phyloP scores from a whole-genome alignment of 1,284 basidiomycete genomes.

The Inonotus hispidus region DNA sequence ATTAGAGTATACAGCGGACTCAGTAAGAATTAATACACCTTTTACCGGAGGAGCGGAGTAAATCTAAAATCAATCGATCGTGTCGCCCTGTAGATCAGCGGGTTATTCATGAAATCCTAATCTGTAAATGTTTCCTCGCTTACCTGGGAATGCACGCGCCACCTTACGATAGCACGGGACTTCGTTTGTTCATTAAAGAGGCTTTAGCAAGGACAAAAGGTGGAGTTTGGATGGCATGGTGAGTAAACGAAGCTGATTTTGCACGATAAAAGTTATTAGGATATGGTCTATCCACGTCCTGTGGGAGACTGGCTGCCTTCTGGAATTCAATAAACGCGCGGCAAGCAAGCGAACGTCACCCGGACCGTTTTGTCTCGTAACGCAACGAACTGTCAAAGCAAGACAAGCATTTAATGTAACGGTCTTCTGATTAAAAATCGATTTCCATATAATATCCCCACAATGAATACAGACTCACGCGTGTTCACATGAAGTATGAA shows the following conservation, averaged over 20 bases:
- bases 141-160: background rate
- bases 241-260: slow-evolving; percentile 2
- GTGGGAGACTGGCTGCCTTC: background rate
- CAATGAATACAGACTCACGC: background rate
- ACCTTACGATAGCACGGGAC: background rate
- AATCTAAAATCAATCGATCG: background rate
- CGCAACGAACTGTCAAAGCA: background rate
- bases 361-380: background rate
- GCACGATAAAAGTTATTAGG: slow-evolving; percentile 1
- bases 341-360: background rate
- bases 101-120: background rate
- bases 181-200: slow-evolving; percentile 1
- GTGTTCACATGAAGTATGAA: background rate
- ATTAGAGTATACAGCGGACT: background rate
- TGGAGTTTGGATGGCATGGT: background rate
- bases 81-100: background rate
- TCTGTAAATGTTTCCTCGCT: background rate
- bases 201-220: background rate
- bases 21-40: background rate
- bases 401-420: background rate
- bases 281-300: background rate
- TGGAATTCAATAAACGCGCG: background rate
- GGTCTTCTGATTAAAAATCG: background rate
- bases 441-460: background rate
- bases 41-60: background rate